These are phyloP conservation scores for Coffea eugenioides DNA, from an alignment of 257 asterid species.

Conservation along the genomic window DNA sequence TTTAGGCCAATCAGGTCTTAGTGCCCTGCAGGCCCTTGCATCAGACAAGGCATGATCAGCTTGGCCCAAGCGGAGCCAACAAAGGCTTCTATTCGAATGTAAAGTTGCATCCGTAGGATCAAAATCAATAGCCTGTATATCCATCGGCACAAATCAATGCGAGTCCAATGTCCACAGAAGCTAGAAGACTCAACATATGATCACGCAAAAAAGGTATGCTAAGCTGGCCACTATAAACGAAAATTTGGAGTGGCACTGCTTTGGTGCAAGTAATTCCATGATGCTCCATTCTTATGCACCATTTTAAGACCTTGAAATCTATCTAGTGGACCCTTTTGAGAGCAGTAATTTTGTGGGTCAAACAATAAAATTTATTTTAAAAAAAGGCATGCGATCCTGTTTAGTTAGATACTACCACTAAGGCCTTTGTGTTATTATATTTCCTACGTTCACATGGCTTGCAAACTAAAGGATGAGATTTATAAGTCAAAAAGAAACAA, in stretches of 20 bases:
- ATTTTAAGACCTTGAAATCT: background rate
- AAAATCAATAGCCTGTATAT: slow-evolving; percentile 79
- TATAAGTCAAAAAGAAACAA: background rate
- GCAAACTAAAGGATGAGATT: background rate
- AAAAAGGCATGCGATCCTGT: background rate
- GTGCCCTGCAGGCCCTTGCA: slow-evolving; percentile 75
- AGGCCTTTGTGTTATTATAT: no score
- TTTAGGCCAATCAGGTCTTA: slow-evolving; percentile 95
- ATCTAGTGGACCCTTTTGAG: background rate
- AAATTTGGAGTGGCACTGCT: background rate
- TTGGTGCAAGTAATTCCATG: background rate
- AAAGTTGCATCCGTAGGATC: slow-evolving; percentile 82
- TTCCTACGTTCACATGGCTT: background rate
- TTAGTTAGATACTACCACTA: background rate
- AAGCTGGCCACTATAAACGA: background rate
- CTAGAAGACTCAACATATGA: background rate
- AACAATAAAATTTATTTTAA: background rate
- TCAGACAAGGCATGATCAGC: slow-evolving; percentile 85
- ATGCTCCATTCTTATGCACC: background rate
- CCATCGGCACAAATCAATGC: slow-evolving; percentile 15
- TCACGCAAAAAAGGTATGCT: background rate
- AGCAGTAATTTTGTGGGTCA: background rate
- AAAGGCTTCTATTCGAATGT: slow-evolving; percentile 87
- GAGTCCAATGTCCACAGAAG: background rate
- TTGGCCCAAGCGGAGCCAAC: slow-evolving; percentile 89